Evolutionary conservation across 495 filamentous ascomycete genomes (phyloP), one percentile per base, ranked within the genome.

Genomic region (Entonaema liquescens): DNA sequence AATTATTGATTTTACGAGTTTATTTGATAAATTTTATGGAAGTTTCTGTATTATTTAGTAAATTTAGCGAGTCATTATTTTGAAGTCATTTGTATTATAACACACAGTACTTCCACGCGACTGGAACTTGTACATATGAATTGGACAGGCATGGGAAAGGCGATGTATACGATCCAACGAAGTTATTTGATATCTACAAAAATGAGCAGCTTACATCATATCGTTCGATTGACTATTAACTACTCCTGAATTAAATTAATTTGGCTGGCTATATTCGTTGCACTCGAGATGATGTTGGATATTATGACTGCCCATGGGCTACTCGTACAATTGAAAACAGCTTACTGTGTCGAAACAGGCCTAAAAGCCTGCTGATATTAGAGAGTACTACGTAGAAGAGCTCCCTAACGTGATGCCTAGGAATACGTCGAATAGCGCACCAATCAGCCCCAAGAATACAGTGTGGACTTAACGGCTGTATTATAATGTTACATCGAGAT

Each of bases 401-500:
- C 38, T 15, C n/a, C 0, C n/a, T 6, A 17, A 40, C 8, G 15
- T 40, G 17, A 1, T 40, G 5, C n/a, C 38, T 8, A 8, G n/a
- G 5, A 17, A 40, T 40, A 40, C 17, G 8, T 40, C 38, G 38
- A 40, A 40, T 17, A 17, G n/a, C 38, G 38, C 38, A 8, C 38
- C 15, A 40, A 40, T 40, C 38, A 40, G 11, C 15, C 7, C 11
- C 0, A 11, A 25, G 8, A 17, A 8, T 15, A 50, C 44, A 50
- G 44, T 50, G 38, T n/a, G 38, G 17, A 40, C 0, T n/a, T 40
- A 2, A 8, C 17, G 17, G 5, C 17, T 0, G 21, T 19, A 23
- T n/a, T 12, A 49, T 50, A 25, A 25, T 25, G 44, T 50, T 50
- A 50, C 44, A 50, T 50, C 11, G 21, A 50, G 44, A 50, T 50